Evolutionary conservation across 371 early-diverging fungal species (phyloP), one percentile per base, ranked within the genome.

Genomic region (Mucor lusitanicus): DNA sequence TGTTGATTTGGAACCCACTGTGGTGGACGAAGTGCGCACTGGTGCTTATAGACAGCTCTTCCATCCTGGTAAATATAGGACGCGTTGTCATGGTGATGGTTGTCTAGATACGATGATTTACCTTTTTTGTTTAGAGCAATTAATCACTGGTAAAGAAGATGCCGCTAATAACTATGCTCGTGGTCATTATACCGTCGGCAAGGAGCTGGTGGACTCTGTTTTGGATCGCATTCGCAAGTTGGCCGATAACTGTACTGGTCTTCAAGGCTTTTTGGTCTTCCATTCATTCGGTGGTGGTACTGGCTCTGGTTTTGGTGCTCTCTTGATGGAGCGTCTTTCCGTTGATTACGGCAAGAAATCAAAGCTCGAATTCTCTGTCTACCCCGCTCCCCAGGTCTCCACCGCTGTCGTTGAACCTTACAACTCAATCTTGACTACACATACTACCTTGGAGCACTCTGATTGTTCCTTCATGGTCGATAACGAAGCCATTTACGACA

Each of bases 121-220:
- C 95, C 67, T 98, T 97, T 81, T 97, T 98, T 81, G 95, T 97
- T 48, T 53, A 74, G 95, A 95, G 74, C 95, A 96, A 88, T 87
- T 99, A 75, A 97, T 99, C 82, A 92, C 93, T 72, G 99, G 99
- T 72, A 98, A 99, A 89, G 99, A 99, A 86, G 99, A 99, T 83
- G 99, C 99, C 32, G 99, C 99, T 74, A 99, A 99, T 90, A 99
- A 99, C 92, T 99, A 99, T 82, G 99, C 99, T 62, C 94, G 99
- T 90, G 99, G 99, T 80, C 98, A 99, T 89, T 99, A 99, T 88
- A 99, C 99, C 63, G 92, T 98, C 72, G 99, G 99, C 72, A 98
- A 98, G 88, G 98, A 98, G 79, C 90, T 98, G 59, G 93, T 99
- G 67, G 99, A 99, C 85, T 84, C 88, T 59, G 97, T 96, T 59